These are phyloP conservation scores for Cryptosporidium baileyi DNA, from an alignment of 169 alveolate species.

Conservation along the genomic window DNA sequence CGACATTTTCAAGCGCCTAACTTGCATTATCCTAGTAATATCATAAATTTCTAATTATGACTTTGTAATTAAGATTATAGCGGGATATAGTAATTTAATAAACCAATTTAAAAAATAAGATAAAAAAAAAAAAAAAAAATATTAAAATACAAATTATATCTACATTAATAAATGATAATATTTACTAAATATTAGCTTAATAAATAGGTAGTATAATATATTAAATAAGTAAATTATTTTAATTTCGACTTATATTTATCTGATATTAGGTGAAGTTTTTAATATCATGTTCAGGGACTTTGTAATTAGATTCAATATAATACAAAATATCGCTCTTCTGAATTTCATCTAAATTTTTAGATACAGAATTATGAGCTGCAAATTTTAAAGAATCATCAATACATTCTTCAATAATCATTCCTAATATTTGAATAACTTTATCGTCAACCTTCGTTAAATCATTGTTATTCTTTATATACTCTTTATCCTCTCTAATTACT, in stretches of 20 bases:
- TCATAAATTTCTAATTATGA: too few species aligned
- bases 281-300: not conserved
- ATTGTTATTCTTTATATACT: not conserved
- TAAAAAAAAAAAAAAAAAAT: too few species aligned
- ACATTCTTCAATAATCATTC: constrained; percentile 38
- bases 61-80: too few species aligned
- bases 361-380: constrained; percentile 11
- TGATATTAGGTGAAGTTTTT: not conserved
- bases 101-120: too few species aligned
- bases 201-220: too few species aligned
- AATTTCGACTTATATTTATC: too few species aligned
- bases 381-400: constrained; percentile 2
- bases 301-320: constrained; percentile 21
- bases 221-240: too few species aligned
- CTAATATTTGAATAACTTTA: constrained; percentile 11
- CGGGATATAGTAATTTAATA: too few species aligned
- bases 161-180: too few species aligned
- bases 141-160: too few species aligned
- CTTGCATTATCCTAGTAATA: constrained; percentile 53
- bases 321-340: not conserved
- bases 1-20: constrained; percentile 55
- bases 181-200: too few species aligned
- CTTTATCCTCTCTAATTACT: not conserved
- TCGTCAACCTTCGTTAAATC: not conserved
- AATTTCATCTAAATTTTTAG: not conserved